phyloP scores from a whole-genome alignment of 306 rosid species.

The Prosopis cineraria region DNA sequence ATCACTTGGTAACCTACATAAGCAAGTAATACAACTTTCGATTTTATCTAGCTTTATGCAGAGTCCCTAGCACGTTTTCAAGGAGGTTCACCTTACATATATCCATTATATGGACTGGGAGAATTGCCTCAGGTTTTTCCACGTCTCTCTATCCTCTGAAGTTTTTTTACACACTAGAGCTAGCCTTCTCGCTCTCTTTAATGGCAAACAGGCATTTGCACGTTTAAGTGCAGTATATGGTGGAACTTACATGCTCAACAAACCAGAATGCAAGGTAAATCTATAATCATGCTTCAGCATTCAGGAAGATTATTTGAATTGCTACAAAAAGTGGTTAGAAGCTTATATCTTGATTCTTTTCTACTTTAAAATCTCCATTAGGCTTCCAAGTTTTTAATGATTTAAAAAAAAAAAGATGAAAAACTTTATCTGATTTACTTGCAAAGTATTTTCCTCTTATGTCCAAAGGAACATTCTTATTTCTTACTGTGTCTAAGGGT shows the following conservation, averaged over 20 bases:
- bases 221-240: conserved; percentile 88
- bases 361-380: background rate
- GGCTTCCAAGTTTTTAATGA: background rate
- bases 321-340: background rate
- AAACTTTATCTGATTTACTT: background rate
- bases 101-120: conserved; percentile 81
- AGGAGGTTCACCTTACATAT: conserved; percentile 89
- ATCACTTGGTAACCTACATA: background rate
- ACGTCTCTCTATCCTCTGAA: conserved; percentile 28
- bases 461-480: background rate
- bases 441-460: background rate
- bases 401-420: background rate
- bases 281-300: conserved; percentile 12
- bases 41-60: conserved; percentile 62
- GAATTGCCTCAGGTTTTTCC: conserved; percentile 72
- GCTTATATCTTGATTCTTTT: conserved; percentile 10
- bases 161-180: conserved; percentile 18
- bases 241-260: conserved; percentile 88
- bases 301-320: conserved; percentile 10
- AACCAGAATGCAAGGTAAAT: conserved; percentile 78
- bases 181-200: conserved; percentile 17
- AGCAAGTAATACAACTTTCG: conserved; percentile 20
- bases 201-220: conserved; percentile 65
- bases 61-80: conserved; percentile 86
- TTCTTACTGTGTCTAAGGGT: background rate